Base-by-base conservation (phyloP, 768 basidiomycete genomes). In the Chlorophyllum brunneum region DNA sequence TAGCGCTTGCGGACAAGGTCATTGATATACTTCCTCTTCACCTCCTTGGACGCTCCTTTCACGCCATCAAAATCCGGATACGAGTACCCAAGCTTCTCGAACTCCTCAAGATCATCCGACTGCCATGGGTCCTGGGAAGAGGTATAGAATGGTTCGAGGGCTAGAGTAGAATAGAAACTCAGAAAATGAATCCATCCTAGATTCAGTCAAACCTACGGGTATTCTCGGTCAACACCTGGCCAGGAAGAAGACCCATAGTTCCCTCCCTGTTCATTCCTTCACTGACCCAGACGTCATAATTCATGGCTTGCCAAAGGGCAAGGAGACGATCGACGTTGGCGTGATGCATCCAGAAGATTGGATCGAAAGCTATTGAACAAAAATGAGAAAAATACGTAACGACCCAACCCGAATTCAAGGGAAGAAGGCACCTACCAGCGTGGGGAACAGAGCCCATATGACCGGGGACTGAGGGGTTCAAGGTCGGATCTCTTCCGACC, bases 301-400 rank as follows among this genome's bases (percentile, higher is more conserved):
- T 67, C 36, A 77, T 39, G 3, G 70, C 75, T 13, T 65, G 61
- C 77, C 75, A 78, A 8, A 78, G 61, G 4, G 74, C 61, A 26
- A 77, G 61, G 50, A 76, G 22, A 20, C 76, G 74, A 54, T 79
- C 77, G n/a, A 77, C 73, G 34, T 79, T 73, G 44, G 59, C 49
- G 52, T 78, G 77, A 52, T 77, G 77, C 48, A 78, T 51, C 59
- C 64, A 77, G 64, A 78, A 77, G 45, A 75, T 69, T 0, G 74
- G 73, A 56, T 78, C 77, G 48, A 75, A 75, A 1, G 63, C 75
- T 70, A 22, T 7, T 18, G 20, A 40, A 23, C 39, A 30, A 54
- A 36, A 7, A 34, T 33, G 6, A 11, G 11, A 22, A 4, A 7
- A 22, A 2, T 40, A 29, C 8, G 33, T 16, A 3, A 26, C 0